Conservation (phyloP, 495 filamentous ascomycete genomes). For the Paragyromitra xinjiangensis region DNA sequence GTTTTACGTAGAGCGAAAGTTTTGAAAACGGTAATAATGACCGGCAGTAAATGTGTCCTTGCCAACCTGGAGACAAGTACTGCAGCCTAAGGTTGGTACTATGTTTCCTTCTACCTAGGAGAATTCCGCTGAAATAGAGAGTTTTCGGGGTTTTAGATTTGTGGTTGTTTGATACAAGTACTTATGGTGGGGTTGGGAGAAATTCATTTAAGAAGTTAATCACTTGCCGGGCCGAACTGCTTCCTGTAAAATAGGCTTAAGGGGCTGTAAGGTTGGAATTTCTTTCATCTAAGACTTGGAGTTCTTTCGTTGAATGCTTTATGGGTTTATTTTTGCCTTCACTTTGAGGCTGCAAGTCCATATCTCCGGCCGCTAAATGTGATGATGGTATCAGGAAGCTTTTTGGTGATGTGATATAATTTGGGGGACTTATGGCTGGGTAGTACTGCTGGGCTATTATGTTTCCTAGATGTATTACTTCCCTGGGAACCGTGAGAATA, state of each 20-base stretch:
- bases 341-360: not conserved
- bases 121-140: not conserved
- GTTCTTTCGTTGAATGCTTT: not conserved
- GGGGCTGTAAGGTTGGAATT: not conserved
- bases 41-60: not conserved
- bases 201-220: not conserved
- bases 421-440: too few relatives aligned
- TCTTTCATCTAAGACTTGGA: not conserved
- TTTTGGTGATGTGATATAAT: too few relatives aligned
- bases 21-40: not conserved
- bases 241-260: not conserved
- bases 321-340: not conserved
- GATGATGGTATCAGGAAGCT: too few relatives aligned
- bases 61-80: not conserved
- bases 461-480: too few relatives aligned
- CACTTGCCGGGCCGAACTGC: not conserved
- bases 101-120: not conserved
- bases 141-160: not conserved
- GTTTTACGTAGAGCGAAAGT: not conserved
- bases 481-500: too few relatives aligned
- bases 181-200: not conserved
- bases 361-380: not conserved
- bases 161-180: not conserved
- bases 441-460: too few relatives aligned
- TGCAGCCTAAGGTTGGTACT: not conserved